Evolutionary conservation across 1,284 basidiomycete genomes (phyloP), one percentile per base, ranked within the genome.

Genomic region (Boletus sp.): DNA sequence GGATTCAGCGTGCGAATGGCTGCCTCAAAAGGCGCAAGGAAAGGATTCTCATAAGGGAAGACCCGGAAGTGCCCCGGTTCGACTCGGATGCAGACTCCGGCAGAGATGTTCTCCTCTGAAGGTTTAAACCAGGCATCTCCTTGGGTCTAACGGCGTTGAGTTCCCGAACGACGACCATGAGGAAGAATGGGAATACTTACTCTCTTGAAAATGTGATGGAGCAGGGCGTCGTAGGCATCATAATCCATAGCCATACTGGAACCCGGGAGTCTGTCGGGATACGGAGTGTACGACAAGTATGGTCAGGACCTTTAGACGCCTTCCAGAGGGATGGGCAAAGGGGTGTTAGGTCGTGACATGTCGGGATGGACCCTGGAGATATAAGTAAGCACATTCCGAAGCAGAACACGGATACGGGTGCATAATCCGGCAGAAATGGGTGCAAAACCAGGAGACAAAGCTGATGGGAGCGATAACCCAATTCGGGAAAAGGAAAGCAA

Each of bases 1-100:
- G 87, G 84, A 64, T 91, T 91, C 53, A 92, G 74, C 27, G 75
- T 73, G 36, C 80, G 72, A 23, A 91, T 76, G 3, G 86, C 86
- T 8, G 78, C 74, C 68, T 88, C 81, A 59, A 87, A 87, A 2
- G 81, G 81, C 44, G 81, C 73, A 46, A 87, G 76, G 17, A 73
- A 72, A 19, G 77, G 67, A 57, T 84, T 82, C 62, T 87, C 81
- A 64, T 87, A 87, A 3, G 85, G 85, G 57, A 88, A 88, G 23
- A 86, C 77, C 30, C 84, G 75, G 62, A 84, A 86, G 53, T 74
- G 75, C 51, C 77, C 76, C 20, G 78, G 73, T 56, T 80, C 73
- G 35, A 78, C 77, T 53, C 83, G 76, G 45, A 85, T 69, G 52
- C 78, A 80, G 32, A 86, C 82, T 49, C 83, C 82, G 4, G 80